These are phyloP conservation scores for Colletotrichum incanum DNA, from an alignment of 2,329 filamentous ascomycete species.

Conservation along the genomic window DNA sequence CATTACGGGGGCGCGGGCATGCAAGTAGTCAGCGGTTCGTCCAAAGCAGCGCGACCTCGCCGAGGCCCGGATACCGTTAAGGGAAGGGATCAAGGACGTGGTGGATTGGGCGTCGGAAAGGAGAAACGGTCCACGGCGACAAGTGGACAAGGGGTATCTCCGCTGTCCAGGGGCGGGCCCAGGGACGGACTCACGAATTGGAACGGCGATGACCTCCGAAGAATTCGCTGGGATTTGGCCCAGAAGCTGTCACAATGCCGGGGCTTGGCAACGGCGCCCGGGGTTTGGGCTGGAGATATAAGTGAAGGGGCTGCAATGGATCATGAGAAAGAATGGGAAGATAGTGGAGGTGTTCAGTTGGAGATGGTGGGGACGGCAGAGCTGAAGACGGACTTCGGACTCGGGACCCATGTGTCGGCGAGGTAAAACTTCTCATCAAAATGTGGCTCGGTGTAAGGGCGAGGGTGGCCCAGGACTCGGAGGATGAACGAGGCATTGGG, in stretches of 20 bases:
- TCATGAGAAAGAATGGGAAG: conserved; percentile 17
- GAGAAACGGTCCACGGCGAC: conserved; percentile 26
- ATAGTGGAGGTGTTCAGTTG: conserved; percentile 17
- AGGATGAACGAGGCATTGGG: conserved; percentile 6
- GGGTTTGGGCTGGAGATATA: conserved; percentile 18
- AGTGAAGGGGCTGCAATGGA: conserved; percentile 20
- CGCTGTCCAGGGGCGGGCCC: conserved; percentile 16
- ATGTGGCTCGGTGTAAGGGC: neutral
- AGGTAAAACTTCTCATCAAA: neutral
- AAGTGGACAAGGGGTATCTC: conserved; percentile 19
- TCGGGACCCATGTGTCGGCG: conserved; percentile 1
- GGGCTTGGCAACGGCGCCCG: conserved; percentile 33
- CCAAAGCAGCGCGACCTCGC: conserved; percentile 3
- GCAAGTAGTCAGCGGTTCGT: conserved; percentile 29
- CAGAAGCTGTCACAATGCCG: conserved; percentile 24
- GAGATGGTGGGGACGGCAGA: conserved; percentile 1
- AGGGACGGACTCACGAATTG: conserved; percentile 13
- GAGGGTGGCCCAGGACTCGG: neutral
- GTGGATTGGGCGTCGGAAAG: conserved; percentile 18
- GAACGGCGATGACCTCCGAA: conserved; percentile 27
- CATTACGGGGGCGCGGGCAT: conserved; percentile 6
- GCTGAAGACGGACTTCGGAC: conserved; percentile 17
- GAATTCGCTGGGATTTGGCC: neutral
- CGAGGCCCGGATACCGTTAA: conserved; percentile 6
- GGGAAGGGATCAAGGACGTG: conserved; percentile 10